Base-by-base conservation (phyloP, 169 alveolate species). In the Plasmodium reichenowi region DNA sequence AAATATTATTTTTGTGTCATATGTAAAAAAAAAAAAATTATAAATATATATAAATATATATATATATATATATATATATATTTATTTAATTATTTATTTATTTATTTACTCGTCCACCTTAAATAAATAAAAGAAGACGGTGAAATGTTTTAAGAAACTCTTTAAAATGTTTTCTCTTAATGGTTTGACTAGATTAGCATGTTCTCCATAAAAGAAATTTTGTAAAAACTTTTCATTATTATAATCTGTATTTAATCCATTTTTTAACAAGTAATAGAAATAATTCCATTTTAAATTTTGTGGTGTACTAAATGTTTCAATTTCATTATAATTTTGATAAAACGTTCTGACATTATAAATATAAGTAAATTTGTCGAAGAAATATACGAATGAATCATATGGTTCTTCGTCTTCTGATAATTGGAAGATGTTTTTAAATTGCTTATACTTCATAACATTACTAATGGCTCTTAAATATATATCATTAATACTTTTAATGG, bases 301-400 rank as follows among this genome's bases (percentile, higher is more conserved):
- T 6, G 92, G 92, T 7, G 78, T 56, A 12, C 9, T 72, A 85
- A 71, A 85, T 17, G 64, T 54, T n/a, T 56, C 58, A 38, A 76
- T 24, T 7, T 64, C 43, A 24, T 58, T 70, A 26, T 32, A 13
- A n/a, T 22, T 50, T 43, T 66, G 48, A 76, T 76, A 76, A 12
- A n/a, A 47, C 4, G 22, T 50, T 43, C 17, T 76, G 48, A 22
- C 9, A 1, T 76, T 32, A 60, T 80, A 80, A 24, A 80, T 54
- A 47, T 80, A 80, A 13, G 90, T 60, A 62, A 66, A 67, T 67
- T 80, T 80, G 52, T 80, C 83, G 58, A 80, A 80, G 50, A 80
- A 66, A 62, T 80, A 80, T 52, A 80, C 38, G 50, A 80, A 67
- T 5, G 78, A 67, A 13, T 67, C 56, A 59, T 80, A 80, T 17